Conservation (phyloP, 805 yeast genomes). For the Ogataea nakhonphanomensis region DNA sequence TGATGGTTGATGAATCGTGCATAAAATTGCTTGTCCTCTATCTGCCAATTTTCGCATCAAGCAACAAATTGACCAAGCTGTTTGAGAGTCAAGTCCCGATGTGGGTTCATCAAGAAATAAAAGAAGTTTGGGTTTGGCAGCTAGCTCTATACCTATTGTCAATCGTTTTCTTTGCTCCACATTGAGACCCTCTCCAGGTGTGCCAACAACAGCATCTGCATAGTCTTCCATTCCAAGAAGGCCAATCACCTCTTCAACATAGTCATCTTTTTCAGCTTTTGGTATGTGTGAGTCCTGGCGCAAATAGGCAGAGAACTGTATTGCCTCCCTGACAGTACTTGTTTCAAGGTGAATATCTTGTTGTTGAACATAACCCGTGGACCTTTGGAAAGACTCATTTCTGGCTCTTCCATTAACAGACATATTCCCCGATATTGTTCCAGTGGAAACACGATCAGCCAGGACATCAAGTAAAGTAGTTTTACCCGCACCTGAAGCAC, state of each 20-base stretch:
- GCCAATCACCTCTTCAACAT: constrained; percentile 46
- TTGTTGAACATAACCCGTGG: constrained; percentile 54
- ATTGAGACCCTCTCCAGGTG: constrained; percentile 44
- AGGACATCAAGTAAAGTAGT: constrained; percentile 49
- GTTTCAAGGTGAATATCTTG: constrained; percentile 49
- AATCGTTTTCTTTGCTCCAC: constrained; percentile 51
- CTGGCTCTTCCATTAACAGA: constrained; percentile 49
- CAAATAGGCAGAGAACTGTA: constrained; percentile 45
- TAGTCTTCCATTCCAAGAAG: constrained; percentile 48
- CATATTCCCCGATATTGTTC: constrained; percentile 52
- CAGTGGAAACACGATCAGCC: constrained; percentile 47
- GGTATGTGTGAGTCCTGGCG: constrained; percentile 41
- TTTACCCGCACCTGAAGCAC: constrained; percentile 58
- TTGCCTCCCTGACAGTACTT: constrained; percentile 48
- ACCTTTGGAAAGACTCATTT: constrained; percentile 44
- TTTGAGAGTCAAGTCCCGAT: constrained; percentile 53
- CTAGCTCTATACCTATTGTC: too few species aligned
- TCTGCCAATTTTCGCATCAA: constrained; percentile 46
- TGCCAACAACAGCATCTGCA: constrained; percentile 49
- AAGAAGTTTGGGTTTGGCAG: too few species aligned
- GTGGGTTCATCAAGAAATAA: constrained; percentile 57
- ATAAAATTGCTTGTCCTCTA: constrained; percentile 50
- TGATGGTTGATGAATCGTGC: constrained; percentile 82
- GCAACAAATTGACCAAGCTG: constrained; percentile 54
- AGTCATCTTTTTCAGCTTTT: constrained; percentile 40